Evolutionary conservation across 257 asterid species (phyloP), one percentile per base, ranked within the genome.

Genomic region (Scutellaria galericulata): DNA sequence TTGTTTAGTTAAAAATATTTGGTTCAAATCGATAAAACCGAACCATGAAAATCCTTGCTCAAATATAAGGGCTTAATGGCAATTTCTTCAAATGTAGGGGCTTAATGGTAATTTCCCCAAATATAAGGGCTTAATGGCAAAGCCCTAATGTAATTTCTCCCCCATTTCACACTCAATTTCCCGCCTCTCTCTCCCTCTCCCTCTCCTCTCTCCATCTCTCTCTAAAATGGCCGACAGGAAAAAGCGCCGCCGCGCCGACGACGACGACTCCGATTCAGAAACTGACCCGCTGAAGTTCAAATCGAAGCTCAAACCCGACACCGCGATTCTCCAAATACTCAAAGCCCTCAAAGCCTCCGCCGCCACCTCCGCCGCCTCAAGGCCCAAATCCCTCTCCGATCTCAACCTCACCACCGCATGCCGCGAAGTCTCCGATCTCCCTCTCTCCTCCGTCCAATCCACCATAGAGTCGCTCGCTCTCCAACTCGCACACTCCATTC

Each of bases 391-490:
- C 65, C 96, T 92, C 22, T 64, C 92, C 77, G 94, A 88, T 42
- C 92, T 92, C 63, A 78, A 79, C 75, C 96, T 87, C 84, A 2
- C 94, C 83, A 68, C 86, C 71, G 70, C 89, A 77, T 92, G 85
- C 85, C 96, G 96, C 22, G 96, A 90, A 80, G 96, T 92, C 68
- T 8, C 79, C 57, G 96, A 92, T 64, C 91, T 88, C 66, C 85
- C 98, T 0, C 86, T 92, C 52, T 42, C 91, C 62, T 83, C 96
- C 67, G 94, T 92, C 24, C 88, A 86, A 14, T 82, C 90, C 66
- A 45, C 79, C 61, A 90, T 90, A 54, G 96, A 88, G 70, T 75
- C 94, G 1, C 74, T 90, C 67, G 71, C 86, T 8, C 87, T 90
- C 79, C 70, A 81, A 9, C 80, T 92, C 65, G 83, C 96, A 0